Base-by-base conservation (phyloP, 306 rosid genomes). In the Arachis hypogaea region DNA sequence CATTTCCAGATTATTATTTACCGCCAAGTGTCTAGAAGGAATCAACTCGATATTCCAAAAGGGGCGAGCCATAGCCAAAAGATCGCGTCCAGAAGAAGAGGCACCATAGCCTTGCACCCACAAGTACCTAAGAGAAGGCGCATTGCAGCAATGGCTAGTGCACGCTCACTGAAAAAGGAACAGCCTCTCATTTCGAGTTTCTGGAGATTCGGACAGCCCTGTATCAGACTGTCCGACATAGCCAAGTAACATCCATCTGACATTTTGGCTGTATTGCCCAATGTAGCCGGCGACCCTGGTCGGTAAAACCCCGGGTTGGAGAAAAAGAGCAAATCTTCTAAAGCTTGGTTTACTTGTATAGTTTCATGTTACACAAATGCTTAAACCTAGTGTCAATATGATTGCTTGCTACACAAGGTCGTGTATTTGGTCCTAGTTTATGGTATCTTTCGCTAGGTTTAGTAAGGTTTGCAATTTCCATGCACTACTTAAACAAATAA, bases 221-320 rank as follows among this genome's bases (percentile, higher is more conserved):
- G 76, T 80, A 82, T 94, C 98, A 3, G 93, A 76, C 58, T 85
- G 86, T 16, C 98, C 98, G 46, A 91, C 96, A 56, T 68, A 88
- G 14, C 98, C 98, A 11, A 94, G 88, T 66, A 94, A 87, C 93
- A 94, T 94, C 98, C 98, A 94, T 74, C 98, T 88, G 63, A 94
- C 86, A 47, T 91, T 84, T 66, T 68, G 91, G 68, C 98, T 94
- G 75, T 89, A 81, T 65, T 50, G 82, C 2, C 97, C 98, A 9
- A 94, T 80, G 74, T 89, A 94, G 38, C 89, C 77, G 7, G 91
- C 28, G 97, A 8, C 98, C 97, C 22, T 68, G 66, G 66, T 94
- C 93, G 4, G 94, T 85, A 80, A 94, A 82, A 4, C 93, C 3
- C 98, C 97, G 3, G 82, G 80, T 38, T 97, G 83, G 52, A 94